Evolutionary conservation across 805 yeast genomes (phyloP).

Genomic region (Suhomyces prunicola): DNA sequence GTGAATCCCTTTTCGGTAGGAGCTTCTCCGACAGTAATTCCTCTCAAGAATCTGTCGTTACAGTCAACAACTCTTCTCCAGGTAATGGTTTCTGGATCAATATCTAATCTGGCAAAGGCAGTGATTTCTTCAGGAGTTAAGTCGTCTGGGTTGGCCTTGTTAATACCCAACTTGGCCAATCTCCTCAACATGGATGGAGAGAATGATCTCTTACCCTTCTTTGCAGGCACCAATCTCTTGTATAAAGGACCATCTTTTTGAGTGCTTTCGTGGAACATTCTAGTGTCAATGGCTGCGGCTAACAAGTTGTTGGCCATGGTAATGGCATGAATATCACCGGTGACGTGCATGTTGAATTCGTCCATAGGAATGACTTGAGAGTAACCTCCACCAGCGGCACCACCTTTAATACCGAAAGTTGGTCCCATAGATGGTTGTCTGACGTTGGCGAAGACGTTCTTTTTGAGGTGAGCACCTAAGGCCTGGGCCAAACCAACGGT

Average conservation of each 20-base stretch:
- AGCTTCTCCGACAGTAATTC: constrained; percentile 85
- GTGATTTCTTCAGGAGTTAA: constrained; percentile 73
- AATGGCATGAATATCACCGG: constrained; percentile 97
- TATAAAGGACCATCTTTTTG: constrained; percentile 78
- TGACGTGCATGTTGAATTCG: constrained; percentile 94
- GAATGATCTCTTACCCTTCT: constrained; percentile 76
- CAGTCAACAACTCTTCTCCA: constrained; percentile 93
- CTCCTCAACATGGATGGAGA: constrained; percentile 77
- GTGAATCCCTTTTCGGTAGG: constrained; percentile 88
- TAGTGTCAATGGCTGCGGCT: constrained; percentile 95
- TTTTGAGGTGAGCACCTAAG: constrained; percentile 81
- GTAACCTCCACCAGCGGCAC: constrained; percentile 99
- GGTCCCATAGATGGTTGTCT: constrained; percentile 99
- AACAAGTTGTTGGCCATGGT: constrained; percentile 89
- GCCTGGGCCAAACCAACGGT: constrained; percentile 98
- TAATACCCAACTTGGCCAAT: constrained; percentile 75
- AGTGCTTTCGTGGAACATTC: constrained; percentile 92
- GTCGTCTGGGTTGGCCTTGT: constrained; percentile 73
- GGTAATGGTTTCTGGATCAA: constrained; percentile 86
- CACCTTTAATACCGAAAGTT: constrained; percentile 97
- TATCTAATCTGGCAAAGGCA: constrained; percentile 77
- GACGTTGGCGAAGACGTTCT: constrained; percentile 86
- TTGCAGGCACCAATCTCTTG: constrained; percentile 81
- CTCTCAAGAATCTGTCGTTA: constrained; percentile 88
- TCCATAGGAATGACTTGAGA: constrained; percentile 99